Evolutionary conservation across 1,139 yeast genomes (phyloP), one percentile per base, ranked within the genome.

Genomic region (Zygoascus sp.): DNA sequence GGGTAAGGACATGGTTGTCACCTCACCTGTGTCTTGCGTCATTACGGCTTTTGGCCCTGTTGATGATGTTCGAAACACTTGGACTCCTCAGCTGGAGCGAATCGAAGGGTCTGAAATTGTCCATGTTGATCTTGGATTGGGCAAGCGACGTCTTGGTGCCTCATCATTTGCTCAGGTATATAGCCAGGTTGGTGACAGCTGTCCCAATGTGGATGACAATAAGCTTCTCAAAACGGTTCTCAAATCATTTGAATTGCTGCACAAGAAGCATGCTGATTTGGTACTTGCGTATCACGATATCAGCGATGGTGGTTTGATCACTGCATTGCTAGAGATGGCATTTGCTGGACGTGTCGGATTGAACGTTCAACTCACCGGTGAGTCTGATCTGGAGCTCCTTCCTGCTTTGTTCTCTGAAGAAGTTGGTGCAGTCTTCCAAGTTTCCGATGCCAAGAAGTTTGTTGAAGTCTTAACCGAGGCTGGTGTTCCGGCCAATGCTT

Each of bases 391-490:
- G 2, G 62, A 61, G 19, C 23, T 47, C 11, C 21, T 49, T 15
- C 45, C 42, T 6, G 40, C 50, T 2, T 72, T 90, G 57, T 94
- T 92, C 73, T 85, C 83, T 62, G 98, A 94, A 72, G 97, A 92
- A 64, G 76, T 94, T 46, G 98, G 97, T 63, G 95, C 95, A 35
- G 96, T 92, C 27, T 89, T 94, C 88, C 99, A 94, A 69, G 77
- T 92, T 52, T 66, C 74, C 32, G 81, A 81, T 51, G 71, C 75
- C 45, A 76, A 72, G 2, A 66, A 70, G 45, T 88, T 92, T 63
- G 72, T 69, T 40, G 58, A 73, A 16, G 64, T 84, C 11, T 76
- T 92, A 45, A 66, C 63, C 19, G 63, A 72, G 23, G 71, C 80
- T 59, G 88, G 87, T 48, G 74, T 92, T 42, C 68, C 83, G 5